A percentile compares a stretch with the other conserved stretches of the same genome.
Conservation (phyloP, 2,329 filamentous ascomycete genomes). For the Aureobasidium namibiae region DNA sequence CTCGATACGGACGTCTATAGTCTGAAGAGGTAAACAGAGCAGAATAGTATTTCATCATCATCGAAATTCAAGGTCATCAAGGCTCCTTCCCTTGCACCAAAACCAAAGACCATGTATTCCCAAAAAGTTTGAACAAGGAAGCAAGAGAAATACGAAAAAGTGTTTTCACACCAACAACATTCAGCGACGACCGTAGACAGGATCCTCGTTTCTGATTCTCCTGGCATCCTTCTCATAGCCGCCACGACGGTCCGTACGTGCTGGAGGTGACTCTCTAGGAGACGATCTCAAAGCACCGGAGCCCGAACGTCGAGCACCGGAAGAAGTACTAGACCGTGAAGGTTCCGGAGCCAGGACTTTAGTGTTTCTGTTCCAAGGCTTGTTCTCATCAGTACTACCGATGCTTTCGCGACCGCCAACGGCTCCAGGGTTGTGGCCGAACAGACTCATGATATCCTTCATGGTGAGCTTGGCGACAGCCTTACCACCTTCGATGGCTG, state of each 20-base stretch:
- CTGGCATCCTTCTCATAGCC: constrained; percentile 17
- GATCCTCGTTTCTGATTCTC: constrained; percentile 24
- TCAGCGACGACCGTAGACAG: constrained; percentile 30
- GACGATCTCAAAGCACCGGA: not conserved
- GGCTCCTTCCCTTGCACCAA: not conserved
- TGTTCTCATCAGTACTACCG: constrained; percentile 16
- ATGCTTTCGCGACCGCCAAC: constrained; percentile 19
- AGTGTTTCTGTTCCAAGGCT: constrained; percentile 34
- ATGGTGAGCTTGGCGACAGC: constrained; percentile 78
- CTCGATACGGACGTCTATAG: not conserved
- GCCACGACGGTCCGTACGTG: constrained; percentile 13
- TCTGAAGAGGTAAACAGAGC: not conserved
- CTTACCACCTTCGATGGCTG: constrained; percentile 78
- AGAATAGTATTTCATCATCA: constrained; percentile 3
- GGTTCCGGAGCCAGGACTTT: constrained; percentile 29
- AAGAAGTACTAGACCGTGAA: constrained; percentile 13
- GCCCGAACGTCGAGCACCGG: not conserved
- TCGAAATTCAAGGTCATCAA: not conserved
- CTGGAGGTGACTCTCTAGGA: not conserved
- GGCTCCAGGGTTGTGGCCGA: constrained; percentile 59
- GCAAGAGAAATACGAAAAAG: constrained; percentile 10
- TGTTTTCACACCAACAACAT: not conserved
- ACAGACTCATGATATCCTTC: constrained; percentile 88
- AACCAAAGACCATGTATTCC: not conserved
- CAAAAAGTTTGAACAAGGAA: not conserved